Base-by-base conservation (phyloP, 768 basidiomycete species). In the Glaciozyma martinii region DNA sequence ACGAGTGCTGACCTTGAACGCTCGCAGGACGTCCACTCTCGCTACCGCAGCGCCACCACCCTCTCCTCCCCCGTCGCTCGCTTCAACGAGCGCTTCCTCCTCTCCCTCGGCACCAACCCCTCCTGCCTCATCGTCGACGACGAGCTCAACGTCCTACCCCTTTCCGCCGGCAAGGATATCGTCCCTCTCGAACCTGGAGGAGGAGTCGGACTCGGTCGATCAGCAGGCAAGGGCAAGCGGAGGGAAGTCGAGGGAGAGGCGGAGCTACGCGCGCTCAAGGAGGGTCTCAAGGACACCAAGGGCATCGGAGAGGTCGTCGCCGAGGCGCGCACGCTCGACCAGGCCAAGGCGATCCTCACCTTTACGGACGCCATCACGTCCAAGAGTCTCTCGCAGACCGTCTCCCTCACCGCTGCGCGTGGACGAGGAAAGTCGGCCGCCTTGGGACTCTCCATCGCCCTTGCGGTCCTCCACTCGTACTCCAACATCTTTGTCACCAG, bases 71-170 rank as follows among this genome's bases (percentile, higher is more conserved):
- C 93, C 37, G 80, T 86, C n/a, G 90, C 95, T 0, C 85, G 95
- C 32, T 99, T 99, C 80, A 99, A 99, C 77, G 95, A 99, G 76
- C 88, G 95, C 16, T 99, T 99, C 78, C 97, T 99, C 72, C 83
- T 99, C 23, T 99, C 95, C 25, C 84, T 99, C 25, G 91, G 91
- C 29, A 88, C 90, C 23, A 97, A 90, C 74, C 81, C 86, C 12
- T 90, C 94, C 74, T 97, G 94, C 72, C 81, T 99, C 2, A 85
- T 98, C 30, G 82, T 99, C 57, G 95, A 99, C 74, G 95, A 99
- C 74, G 95, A 99, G 76, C 84, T 99, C 52, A 98, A 98, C 75
- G 93, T 98, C 18, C 83, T 99, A 10, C 95, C 95, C 6, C 85
- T 99, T 27, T 97, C 93, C 6, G 86, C 86, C 33, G 94, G 89